Evolutionary conservation across 768 basidiomycete species (phyloP).

Genomic region (Chiua virens): DNA sequence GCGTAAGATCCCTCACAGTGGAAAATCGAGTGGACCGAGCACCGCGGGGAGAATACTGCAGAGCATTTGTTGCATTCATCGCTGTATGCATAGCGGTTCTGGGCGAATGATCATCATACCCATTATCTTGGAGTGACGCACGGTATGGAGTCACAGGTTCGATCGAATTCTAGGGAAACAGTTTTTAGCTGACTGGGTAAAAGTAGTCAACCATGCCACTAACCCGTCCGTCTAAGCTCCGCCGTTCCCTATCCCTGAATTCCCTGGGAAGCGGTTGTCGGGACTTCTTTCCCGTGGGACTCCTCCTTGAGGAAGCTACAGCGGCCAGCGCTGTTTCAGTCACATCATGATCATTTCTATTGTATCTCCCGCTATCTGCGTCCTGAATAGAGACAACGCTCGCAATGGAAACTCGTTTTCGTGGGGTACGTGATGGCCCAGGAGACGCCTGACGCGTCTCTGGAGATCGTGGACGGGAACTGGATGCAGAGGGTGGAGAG

Average conservation of each 20-base stretch:
- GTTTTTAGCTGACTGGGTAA: neutral
- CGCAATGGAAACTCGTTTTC: conserved; percentile 44
- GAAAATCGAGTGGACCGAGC: conserved; percentile 38
- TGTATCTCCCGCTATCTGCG: conserved; percentile 22
- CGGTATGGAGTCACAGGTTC: conserved; percentile 44
- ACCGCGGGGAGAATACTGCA: conserved; percentile 31
- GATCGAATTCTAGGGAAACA: conserved; percentile 25
- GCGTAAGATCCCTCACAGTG: conserved; percentile 48
- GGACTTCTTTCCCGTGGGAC: conserved; percentile 47
- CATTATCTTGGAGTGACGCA: conserved; percentile 22
- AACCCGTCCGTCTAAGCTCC: conserved; percentile 44
- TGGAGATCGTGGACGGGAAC: conserved; percentile 39
- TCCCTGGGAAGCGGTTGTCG: conserved; percentile 52
- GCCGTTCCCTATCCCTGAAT: conserved; percentile 40
- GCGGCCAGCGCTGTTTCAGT: conserved; percentile 60
- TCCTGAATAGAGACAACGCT: conserved; percentile 31
- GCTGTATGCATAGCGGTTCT: conserved; percentile 26
- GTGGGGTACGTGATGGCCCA: conserved; percentile 40
- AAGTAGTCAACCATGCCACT: conserved; percentile 10
- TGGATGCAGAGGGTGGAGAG: conserved; percentile 35
- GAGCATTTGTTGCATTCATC: conserved; percentile 16
- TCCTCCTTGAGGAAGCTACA: conserved; percentile 55
- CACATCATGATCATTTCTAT: conserved; percentile 37
- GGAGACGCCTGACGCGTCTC: conserved; percentile 40
- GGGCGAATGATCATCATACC: conserved; percentile 20